phyloP scores from a whole-genome alignment of 1,284 basidiomycete genomes.

The Meripilus lineatus region DNA sequence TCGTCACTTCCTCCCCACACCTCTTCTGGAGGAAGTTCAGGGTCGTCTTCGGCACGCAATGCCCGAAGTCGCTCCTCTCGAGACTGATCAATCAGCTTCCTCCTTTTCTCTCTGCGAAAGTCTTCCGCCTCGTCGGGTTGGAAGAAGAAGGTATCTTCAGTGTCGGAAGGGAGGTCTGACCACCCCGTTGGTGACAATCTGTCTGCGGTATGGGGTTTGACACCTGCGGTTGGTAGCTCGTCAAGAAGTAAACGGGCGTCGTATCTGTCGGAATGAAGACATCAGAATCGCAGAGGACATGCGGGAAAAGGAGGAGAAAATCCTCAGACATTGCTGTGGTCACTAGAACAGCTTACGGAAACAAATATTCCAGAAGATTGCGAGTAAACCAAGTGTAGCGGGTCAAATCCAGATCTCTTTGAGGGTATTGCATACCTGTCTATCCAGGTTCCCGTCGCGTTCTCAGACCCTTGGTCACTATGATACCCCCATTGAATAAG shows the following conservation, averaged over 20 bases:
- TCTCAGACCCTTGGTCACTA: slow-evolving; percentile 7
- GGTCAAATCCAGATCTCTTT: no score
- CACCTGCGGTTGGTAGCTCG: slow-evolving; percentile 29
- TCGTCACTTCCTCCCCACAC: slow-evolving; percentile 71
- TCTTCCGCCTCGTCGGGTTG: slow-evolving; percentile 62
- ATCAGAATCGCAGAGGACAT: not conserved
- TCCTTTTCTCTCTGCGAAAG: slow-evolving; percentile 60
- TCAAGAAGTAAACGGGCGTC: slow-evolving; percentile 74
- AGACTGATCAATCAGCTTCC: slow-evolving; percentile 52
- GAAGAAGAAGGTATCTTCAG: slow-evolving; percentile 79
- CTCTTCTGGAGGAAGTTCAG: slow-evolving; percentile 25
- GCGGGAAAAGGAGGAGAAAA: slow-evolving; percentile 13
- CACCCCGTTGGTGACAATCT: slow-evolving; percentile 57
- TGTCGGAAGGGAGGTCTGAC: slow-evolving; percentile 78
- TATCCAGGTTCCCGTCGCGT: slow-evolving; percentile 37
- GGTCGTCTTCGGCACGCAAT: slow-evolving; percentile 41
- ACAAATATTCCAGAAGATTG: not conserved
- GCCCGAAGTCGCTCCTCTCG: slow-evolving; percentile 62
- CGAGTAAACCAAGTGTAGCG: not conserved
- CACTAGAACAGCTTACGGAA: not conserved
- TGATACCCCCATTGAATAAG: slow-evolving; percentile 39
- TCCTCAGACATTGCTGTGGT: slow-evolving; percentile 11
- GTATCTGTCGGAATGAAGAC: slow-evolving; percentile 46
- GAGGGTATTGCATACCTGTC: slow-evolving; percentile 72
- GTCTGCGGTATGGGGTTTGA: slow-evolving; percentile 9